These are phyloP conservation scores for Brassica juncea DNA, from an alignment of 345 rosid species.

Conservation along the genomic window DNA sequence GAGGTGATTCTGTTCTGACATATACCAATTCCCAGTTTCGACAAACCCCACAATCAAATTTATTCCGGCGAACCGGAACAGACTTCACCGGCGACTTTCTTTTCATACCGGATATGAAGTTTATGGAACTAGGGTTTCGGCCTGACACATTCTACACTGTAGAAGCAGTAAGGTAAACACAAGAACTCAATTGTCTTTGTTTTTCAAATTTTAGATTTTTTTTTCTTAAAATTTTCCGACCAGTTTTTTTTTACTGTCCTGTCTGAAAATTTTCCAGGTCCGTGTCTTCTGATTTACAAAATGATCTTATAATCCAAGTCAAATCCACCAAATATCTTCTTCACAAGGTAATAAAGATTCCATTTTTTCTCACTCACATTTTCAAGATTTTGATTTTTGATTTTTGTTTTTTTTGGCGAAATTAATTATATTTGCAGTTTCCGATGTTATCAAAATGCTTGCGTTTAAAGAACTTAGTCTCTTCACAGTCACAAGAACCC, in stretches of 20 bases:
- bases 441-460: slow-evolving; percentile 88
- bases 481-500: slow-evolving; percentile 49
- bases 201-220: background rate
- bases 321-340: slow-evolving; percentile 82
- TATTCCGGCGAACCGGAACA: slow-evolving; percentile 22
- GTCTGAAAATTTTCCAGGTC: slow-evolving; percentile 57
- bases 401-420: background rate
- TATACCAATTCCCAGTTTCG: background rate
- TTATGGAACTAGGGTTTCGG: slow-evolving; percentile 90
- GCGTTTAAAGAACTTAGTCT: slow-evolving; percentile 56
- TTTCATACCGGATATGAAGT: slow-evolving; percentile 61
- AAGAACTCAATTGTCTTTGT: background rate
- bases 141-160: slow-evolving; percentile 86
- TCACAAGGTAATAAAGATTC: slow-evolving; percentile 69
- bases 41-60: background rate
- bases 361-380: background rate
- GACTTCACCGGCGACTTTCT: slow-evolving; percentile 4
- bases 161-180: slow-evolving; percentile 74
- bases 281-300: slow-evolving; percentile 84
- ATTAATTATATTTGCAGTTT: slow-evolving; percentile 54
- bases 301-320: slow-evolving; percentile 84
- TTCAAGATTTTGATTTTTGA: slow-evolving; percentile 12
- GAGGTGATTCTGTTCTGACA: background rate
- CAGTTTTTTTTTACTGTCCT: slow-evolving; percentile 2
- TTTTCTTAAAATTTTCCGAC: background rate